These are phyloP conservation scores for Stereum hirsutum DNA, from an alignment of 1,284 basidiomycete species.

Conservation along the genomic window DNA sequence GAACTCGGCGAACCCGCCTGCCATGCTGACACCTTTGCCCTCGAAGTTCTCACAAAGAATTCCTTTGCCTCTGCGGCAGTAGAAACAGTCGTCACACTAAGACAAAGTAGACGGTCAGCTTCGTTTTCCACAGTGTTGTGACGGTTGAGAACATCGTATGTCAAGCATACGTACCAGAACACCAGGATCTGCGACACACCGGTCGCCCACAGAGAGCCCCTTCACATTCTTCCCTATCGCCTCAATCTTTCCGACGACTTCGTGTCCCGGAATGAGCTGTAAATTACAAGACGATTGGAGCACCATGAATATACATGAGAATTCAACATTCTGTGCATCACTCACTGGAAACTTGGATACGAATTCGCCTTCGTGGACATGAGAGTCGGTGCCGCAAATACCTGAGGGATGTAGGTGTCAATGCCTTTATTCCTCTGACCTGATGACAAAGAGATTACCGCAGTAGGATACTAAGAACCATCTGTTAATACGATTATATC, in stretches of 20 bases:
- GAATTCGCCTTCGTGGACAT: constrained; percentile 75
- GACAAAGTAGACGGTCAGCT: constrained; percentile 1
- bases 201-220: constrained; percentile 44
- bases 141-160: background rate
- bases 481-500: constrained; percentile 5
- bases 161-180: constrained; percentile 23
- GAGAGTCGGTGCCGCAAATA: constrained; percentile 71
- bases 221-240: constrained; percentile 45
- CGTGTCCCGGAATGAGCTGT: constrained; percentile 52
- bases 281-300: background rate
- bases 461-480: constrained; percentile 32
- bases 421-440: background rate
- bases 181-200: constrained; percentile 48
- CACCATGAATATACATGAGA: background rate
- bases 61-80: constrained; percentile 43
- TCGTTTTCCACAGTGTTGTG: no score
- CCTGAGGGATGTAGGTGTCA: constrained; percentile 27
- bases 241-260: constrained; percentile 44
- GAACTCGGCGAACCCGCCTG: constrained; percentile 54
- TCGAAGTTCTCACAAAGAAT: constrained; percentile 51
- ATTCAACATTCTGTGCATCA: background rate
- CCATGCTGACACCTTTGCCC: constrained; percentile 40
- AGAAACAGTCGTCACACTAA: constrained; percentile 48
- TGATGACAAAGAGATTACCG: constrained; percentile 20
- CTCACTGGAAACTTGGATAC: constrained; percentile 63